phyloP scores from a whole-genome alignment of 2,329 filamentous ascomycete species.

The Venturiaceae sp. region DNA sequence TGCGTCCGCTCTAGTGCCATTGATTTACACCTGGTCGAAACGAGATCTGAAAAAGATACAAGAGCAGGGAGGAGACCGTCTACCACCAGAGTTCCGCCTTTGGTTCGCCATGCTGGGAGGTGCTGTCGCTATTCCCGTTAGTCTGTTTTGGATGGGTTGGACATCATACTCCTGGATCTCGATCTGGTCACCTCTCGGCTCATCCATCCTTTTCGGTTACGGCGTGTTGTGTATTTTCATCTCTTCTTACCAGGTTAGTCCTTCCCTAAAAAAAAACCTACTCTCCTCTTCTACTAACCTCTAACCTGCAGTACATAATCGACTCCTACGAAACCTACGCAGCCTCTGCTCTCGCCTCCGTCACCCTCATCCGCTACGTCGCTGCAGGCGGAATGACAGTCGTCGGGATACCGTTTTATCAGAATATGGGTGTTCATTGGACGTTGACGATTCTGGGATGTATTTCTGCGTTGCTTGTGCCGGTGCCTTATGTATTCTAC shows the following conservation, averaged over 20 bases:
- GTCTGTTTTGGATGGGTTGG: constrained; percentile 44
- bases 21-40: background rate
- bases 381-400: background rate
- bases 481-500: background rate
- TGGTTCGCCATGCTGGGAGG: background rate
- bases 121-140: constrained; percentile 27
- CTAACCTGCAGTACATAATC: constrained; percentile 24
- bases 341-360: constrained; percentile 28
- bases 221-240: constrained; percentile 36
- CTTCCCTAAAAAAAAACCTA: too few relatives aligned
- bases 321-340: constrained; percentile 32
- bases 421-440: background rate
- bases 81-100: background rate
- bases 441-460: background rate
- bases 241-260: constrained; percentile 22
- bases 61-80: background rate
- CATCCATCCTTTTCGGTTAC: constrained; percentile 34
- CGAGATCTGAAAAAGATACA: background rate
- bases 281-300: too few relatives aligned
- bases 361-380: too few relatives aligned
- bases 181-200: constrained; percentile 37
- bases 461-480: background rate
- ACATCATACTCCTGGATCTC: constrained; percentile 36
- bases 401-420: background rate
- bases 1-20: too few relatives aligned